These are phyloP conservation scores for Beauveria caledonica DNA, from an alignment of 2,329 filamentous ascomycete species.

Conservation along the genomic window DNA sequence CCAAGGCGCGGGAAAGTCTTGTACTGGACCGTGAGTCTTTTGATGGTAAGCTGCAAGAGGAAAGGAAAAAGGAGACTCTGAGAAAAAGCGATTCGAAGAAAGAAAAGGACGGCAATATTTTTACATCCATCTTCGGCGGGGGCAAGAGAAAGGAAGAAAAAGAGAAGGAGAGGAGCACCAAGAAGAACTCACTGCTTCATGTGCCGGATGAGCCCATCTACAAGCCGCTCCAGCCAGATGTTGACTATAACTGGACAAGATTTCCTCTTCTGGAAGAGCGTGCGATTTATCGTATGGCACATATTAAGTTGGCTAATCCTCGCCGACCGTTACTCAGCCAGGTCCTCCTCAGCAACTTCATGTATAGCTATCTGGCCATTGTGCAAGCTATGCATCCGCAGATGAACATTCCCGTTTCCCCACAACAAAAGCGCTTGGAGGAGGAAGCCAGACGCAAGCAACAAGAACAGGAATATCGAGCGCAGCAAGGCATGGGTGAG, in stretches of 20 bases:
- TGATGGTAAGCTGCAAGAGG: constrained; percentile 66
- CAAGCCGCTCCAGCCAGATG: constrained; percentile 68
- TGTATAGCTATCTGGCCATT: constrained; percentile 98
- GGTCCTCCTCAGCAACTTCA: constrained; percentile 95
- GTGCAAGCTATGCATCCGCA: constrained; percentile 98
- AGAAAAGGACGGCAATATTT: constrained; percentile 88
- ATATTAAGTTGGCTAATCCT: constrained; percentile 98
- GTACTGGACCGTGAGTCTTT: constrained; percentile 71
- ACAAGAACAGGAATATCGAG: constrained; percentile 37
- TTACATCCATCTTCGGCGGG: constrained; percentile 87
- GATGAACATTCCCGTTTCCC: constrained; percentile 79
- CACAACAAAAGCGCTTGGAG: constrained; percentile 59
- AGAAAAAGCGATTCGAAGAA: constrained; percentile 76
- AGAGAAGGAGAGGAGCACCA: constrained; percentile 65
- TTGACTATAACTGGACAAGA: constrained; percentile 93
- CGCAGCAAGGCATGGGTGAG: constrained; percentile 38
- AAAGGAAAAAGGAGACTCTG: constrained; percentile 70
- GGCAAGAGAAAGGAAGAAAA: constrained; percentile 79
- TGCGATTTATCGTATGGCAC: constrained; percentile 96
- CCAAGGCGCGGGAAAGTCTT: constrained; percentile 70
- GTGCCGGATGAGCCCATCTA: constrained; percentile 71
- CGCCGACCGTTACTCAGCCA: constrained; percentile 86
- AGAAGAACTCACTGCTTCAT: constrained; percentile 66
- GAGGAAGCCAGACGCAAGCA: constrained; percentile 45
- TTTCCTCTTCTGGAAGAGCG: constrained; percentile 94